Conservation (phyloP, 2,329 filamentous ascomycete genomes). For the Hypoxylon sp. region DNA sequence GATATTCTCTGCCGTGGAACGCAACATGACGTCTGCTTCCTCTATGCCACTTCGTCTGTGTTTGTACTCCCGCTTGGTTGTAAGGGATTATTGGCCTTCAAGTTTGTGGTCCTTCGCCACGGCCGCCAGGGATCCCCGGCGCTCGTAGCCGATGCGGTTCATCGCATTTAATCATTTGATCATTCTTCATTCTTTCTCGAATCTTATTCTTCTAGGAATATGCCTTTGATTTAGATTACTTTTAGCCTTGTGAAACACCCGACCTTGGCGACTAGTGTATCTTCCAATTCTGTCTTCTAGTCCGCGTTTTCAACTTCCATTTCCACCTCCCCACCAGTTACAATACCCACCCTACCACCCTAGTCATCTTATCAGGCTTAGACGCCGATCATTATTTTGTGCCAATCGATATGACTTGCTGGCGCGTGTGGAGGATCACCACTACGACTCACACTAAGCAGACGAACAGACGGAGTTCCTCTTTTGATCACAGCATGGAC, state of each 20-base stretch:
- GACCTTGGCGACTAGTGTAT: constrained; percentile 1
- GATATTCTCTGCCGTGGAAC: constrained; percentile 38
- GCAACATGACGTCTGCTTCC: constrained; percentile 35
- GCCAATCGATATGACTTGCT: constrained; percentile 27
- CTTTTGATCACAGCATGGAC: constrained; percentile 20
- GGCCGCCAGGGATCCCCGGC: neutral
- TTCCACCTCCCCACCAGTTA: constrained; percentile 18
- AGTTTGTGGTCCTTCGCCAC: constrained; percentile 6
- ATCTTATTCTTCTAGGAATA: constrained; percentile 6
- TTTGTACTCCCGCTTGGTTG: constrained; percentile 29
- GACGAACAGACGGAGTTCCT: constrained; percentile 24
- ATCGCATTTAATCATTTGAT: constrained; percentile 3
- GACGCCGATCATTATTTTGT: constrained; percentile 42
- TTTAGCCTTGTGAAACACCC: constrained; percentile 34
- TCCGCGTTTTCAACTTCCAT: constrained; percentile 29
- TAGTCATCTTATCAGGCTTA: constrained; percentile 29
- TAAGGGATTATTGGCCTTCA: constrained; percentile 24
- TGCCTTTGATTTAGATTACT: constrained; percentile 24
- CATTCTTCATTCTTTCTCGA: constrained; percentile 30
- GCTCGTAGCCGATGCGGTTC: constrained; percentile 8
- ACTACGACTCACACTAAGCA: constrained; percentile 18
- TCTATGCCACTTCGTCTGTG: constrained; percentile 2
- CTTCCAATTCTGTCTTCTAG: constrained; percentile 27
- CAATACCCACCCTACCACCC: constrained; percentile 12
- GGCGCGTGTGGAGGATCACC: constrained; percentile 39